Evolutionary conservation across 2,329 filamentous ascomycete genomes (phyloP).

Genomic region (Aphanocladium album): DNA sequence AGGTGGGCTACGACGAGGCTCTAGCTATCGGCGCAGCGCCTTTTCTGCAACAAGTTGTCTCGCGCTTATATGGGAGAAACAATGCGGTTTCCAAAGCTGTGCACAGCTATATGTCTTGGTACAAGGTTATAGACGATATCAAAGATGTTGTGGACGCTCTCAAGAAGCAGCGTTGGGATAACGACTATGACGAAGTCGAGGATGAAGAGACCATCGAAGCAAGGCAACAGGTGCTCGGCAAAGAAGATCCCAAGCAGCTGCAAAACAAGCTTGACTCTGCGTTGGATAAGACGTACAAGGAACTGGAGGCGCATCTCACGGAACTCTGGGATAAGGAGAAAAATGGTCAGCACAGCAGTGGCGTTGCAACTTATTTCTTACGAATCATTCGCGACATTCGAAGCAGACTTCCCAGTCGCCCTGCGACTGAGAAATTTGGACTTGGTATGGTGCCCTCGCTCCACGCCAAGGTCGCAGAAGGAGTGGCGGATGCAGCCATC

Average conservation of each 20-base stretch:
- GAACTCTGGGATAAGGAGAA: slow-evolving; percentile 44
- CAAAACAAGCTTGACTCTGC: slow-evolving; percentile 54
- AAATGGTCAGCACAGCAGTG: slow-evolving; percentile 43
- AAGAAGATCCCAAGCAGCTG: slow-evolving; percentile 63
- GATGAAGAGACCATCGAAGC: slow-evolving; percentile 66
- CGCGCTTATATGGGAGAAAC: slow-evolving; percentile 68
- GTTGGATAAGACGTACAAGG: slow-evolving; percentile 51
- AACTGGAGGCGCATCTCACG: slow-evolving; percentile 52
- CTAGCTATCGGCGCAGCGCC: slow-evolving; percentile 58
- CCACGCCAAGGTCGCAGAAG: slow-evolving; percentile 54
- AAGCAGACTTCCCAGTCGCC: slow-evolving; percentile 53
- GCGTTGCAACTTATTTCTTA: slow-evolving; percentile 61
- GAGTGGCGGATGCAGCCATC: slow-evolving; percentile 47
- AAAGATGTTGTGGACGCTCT: slow-evolving; percentile 59
- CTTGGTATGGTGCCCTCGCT: slow-evolving; percentile 57
- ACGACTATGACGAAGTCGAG: slow-evolving; percentile 67
- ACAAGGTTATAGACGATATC: slow-evolving; percentile 64
- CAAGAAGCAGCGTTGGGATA: slow-evolving; percentile 67
- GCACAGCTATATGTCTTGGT: slow-evolving; percentile 66
- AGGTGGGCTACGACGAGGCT: slow-evolving; percentile 57
- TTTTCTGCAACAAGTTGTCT: slow-evolving; percentile 66
- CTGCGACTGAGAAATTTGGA: slow-evolving; percentile 51
- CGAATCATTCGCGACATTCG: slow-evolving; percentile 72
- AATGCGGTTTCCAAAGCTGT: slow-evolving; percentile 58
- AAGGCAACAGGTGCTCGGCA: slow-evolving; percentile 62